Conservation (phyloP, 257 asterid genomes). For the Gentiana straminea region DNA sequence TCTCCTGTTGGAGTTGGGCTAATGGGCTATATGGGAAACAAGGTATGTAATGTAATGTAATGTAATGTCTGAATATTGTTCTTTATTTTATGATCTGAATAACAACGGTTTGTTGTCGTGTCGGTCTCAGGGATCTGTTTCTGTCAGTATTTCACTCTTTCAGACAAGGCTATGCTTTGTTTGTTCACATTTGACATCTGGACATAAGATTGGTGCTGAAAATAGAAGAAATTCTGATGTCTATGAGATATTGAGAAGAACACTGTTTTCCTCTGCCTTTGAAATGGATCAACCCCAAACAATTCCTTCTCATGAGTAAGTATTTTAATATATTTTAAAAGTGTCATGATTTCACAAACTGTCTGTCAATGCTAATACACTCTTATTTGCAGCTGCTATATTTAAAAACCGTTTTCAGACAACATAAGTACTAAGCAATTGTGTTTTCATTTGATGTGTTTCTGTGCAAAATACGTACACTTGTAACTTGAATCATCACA, state of each 20-base stretch:
- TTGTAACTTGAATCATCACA: slow-evolving; percentile 1
- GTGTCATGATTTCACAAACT: too few species aligned
- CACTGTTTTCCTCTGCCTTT: slow-evolving; percentile 61
- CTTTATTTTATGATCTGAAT: not conserved
- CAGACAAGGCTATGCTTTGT: slow-evolving; percentile 85
- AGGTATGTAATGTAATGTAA: slow-evolving; percentile 31
- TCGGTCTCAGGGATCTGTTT: slow-evolving; percentile 73
- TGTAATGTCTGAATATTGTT: not conserved
- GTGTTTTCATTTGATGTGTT: slow-evolving; percentile 1
- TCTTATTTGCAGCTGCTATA: too few species aligned
- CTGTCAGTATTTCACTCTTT: slow-evolving; percentile 80
- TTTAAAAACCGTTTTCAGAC: not conserved
- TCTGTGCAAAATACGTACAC: not conserved
- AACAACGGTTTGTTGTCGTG: too few species aligned
- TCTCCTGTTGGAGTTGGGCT: slow-evolving; percentile 94
- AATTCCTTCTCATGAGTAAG: slow-evolving; percentile 92
- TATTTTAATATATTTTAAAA: not conserved
- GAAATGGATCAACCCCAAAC: slow-evolving; percentile 74
- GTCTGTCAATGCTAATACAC: too few species aligned
- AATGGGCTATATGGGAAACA: slow-evolving; percentile 97
- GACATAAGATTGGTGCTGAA: slow-evolving; percentile 66
- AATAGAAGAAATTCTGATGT: slow-evolving; percentile 79
- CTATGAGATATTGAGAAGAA: slow-evolving; percentile 61
- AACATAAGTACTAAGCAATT: not conserved
- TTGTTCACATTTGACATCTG: slow-evolving; percentile 90